A percentile compares a stretch with the other conserved stretches of the same genome.
Conservation (phyloP, 495 filamentous ascomycete genomes). For the Aspergillus hancockii region DNA sequence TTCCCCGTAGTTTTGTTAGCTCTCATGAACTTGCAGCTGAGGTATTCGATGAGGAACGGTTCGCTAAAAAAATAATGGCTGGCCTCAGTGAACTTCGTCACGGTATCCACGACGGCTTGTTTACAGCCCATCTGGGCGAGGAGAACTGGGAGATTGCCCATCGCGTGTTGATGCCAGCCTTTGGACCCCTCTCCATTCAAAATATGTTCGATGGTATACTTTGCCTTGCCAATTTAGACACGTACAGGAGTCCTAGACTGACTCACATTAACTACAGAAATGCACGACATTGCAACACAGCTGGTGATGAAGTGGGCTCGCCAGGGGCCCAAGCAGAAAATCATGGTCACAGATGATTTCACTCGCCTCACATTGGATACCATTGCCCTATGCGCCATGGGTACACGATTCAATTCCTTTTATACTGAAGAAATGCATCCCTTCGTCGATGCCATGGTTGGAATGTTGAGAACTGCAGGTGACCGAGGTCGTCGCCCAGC, state of each 20-base stretch:
- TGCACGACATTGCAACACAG: slow-evolving; percentile 73
- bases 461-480: slow-evolving; percentile 56
- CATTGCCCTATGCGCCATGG: slow-evolving; percentile 72
- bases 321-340: slow-evolving; percentile 55
- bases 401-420: slow-evolving; percentile 73
- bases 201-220: slow-evolving; percentile 61
- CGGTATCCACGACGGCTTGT: slow-evolving; percentile 65
- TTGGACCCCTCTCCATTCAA: slow-evolving; percentile 69
- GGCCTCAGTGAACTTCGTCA: slow-evolving; percentile 56
- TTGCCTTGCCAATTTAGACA: background rate
- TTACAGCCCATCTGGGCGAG: slow-evolving; percentile 63
- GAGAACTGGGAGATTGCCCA: slow-evolving; percentile 73
- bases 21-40: slow-evolving; percentile 61
- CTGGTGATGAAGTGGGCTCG: slow-evolving; percentile 76
- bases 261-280: slow-evolving; percentile 41
- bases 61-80: slow-evolving; percentile 53
- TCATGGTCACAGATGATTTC: slow-evolving; percentile 67
- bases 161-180: slow-evolving; percentile 63
- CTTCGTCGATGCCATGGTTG: slow-evolving; percentile 66
- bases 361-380: slow-evolving; percentile 74
- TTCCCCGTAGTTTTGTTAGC: slow-evolving; percentile 35
- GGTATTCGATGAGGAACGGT: slow-evolving; percentile 66
- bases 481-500: slow-evolving; percentile 49
- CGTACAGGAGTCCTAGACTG: background rate
- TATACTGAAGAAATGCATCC: slow-evolving; percentile 69